Evolutionary conservation across 2,329 filamentous ascomycete species (phyloP), one percentile per base, ranked within the genome.

Genomic region (Coccinonectria pachysandricola): DNA sequence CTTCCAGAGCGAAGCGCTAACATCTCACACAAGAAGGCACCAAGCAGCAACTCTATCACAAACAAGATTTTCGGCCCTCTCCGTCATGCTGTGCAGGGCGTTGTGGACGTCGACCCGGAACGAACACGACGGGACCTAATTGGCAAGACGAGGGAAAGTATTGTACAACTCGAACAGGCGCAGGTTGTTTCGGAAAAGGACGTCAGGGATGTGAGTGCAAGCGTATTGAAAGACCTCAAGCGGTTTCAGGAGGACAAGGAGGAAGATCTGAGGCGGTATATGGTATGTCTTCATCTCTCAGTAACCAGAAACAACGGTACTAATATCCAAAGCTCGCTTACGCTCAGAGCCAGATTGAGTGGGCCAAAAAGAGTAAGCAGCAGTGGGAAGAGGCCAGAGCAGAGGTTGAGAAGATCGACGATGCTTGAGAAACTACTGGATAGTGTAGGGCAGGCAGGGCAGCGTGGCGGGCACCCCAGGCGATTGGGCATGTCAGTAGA

Each of bases 171-270:
- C 27, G 87, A 96, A 56, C 85, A 93, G 62, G 91, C 91, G 1
- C 71, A 95, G 31, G 72, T 85, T 16, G 87, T 83, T 4, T 83
- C 86, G 4, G 85, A 87, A 36, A 78, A 85, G 46, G 91, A 98
- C 50, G 91, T 96, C 34, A 87, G 82, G 52, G 85, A 96, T 46
- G 91, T 91, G 7, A 95, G 86, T 48, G 65, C 73, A 3, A 92
- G 85, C 27, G 84, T 96, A 4, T 57, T 98, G 43, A 79, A 82
- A 45, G 91, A 98, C 50, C 62, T 98, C 34, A 85, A 86, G 60
- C 68, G 91, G 34, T 98, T 98, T 57, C 92, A 98, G 56, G 67
- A 66, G 32, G 87, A 96, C 57, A 98, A 98, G 57, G 92, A 98
- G 58, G 85, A 88, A 26, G 91, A 98, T 52, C 55, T 98, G 46